Evolutionary conservation across 1,139 yeast species (phyloP).

Genomic region (Yamadazyma jaroonii): DNA sequence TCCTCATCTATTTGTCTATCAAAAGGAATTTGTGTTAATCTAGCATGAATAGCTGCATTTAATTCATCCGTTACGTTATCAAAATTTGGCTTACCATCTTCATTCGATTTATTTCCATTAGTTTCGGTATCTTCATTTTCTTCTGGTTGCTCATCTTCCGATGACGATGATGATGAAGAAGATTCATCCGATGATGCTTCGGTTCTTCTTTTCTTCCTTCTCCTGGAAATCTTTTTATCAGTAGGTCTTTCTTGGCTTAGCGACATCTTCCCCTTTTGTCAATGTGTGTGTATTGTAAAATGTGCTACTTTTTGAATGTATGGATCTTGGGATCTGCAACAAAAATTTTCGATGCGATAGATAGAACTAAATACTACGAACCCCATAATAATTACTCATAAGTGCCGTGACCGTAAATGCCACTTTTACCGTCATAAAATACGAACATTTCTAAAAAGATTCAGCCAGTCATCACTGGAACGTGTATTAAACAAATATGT

Average conservation of each 20-base stretch:
- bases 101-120: neutral
- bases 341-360: neutral
- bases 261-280: neutral
- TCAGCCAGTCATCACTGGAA: too few species aligned
- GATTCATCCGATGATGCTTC: slow-evolving; percentile 55
- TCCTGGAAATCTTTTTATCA: slow-evolving; percentile 21
- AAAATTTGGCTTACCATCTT: neutral
- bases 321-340: neutral
- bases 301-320: neutral
- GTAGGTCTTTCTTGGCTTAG: slow-evolving; percentile 1
- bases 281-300: neutral
- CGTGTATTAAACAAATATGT: too few species aligned
- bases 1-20: slow-evolving; percentile 17
- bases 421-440: neutral
- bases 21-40: slow-evolving; percentile 14
- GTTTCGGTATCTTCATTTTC: slow-evolving; percentile 1
- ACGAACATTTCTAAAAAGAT: too few species aligned
- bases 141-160: slow-evolving; percentile 12
- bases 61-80: slow-evolving; percentile 19
- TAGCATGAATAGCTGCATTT: slow-evolving; percentile 12
- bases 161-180: slow-evolving; percentile 26
- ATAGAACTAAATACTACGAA: too few species aligned
- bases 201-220: slow-evolving; percentile 80
- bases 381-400: neutral
- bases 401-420: neutral